These are phyloP conservation scores for Hura crepitans DNA, from an alignment of 441 rosid species.

Conservation along the genomic window DNA sequence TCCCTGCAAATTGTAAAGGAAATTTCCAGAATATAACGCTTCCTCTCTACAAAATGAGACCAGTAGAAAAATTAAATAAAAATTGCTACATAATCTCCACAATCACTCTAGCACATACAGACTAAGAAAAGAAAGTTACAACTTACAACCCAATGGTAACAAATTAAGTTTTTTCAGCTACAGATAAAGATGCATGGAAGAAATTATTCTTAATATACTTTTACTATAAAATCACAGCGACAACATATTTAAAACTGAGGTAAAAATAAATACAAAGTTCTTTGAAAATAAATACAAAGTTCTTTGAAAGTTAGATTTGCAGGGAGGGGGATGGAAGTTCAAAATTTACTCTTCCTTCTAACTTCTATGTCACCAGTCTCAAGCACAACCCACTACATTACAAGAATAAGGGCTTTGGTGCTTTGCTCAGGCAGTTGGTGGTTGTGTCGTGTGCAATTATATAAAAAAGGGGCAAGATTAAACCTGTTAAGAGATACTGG, in stretches of 20 bases:
- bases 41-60: conserved; percentile 2
- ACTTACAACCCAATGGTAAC: not conserved
- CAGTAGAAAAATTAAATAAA: not conserved
- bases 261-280: no score
- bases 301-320: not conserved
- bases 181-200: not conserved
- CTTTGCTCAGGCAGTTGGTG: not conserved
- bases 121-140: not conserved
- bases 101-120: not conserved
- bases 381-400: conserved; percentile 1
- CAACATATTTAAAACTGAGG: not conserved
- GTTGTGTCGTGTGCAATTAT: no score
- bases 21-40: conserved; percentile 9
- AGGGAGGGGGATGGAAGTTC: not conserved
- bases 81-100: not conserved
- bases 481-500: conserved; percentile 98
- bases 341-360: not conserved
- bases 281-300: not conserved
- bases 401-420: not conserved
- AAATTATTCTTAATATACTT: not conserved
- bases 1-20: conserved; percentile 51
- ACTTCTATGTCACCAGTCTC: not conserved
- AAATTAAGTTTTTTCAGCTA: not conserved
- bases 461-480: conserved; percentile 9
- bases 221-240: not conserved